These are phyloP conservation scores for Pelargonium fulgidum DNA, from an alignment of 441 rosid genomes.

Conservation along the genomic window DNA sequence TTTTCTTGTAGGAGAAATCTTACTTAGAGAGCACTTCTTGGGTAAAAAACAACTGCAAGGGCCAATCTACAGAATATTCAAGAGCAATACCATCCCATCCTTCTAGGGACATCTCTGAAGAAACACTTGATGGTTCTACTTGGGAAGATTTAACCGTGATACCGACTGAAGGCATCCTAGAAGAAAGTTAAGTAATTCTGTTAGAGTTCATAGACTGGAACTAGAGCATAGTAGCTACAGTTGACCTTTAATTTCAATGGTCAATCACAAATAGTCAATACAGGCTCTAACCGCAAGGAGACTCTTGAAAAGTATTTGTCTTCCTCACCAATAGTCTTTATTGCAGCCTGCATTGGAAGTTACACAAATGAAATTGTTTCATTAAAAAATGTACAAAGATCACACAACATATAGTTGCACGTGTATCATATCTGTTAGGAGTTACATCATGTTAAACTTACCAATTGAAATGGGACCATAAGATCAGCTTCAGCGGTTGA, in stretches of 20 bases:
- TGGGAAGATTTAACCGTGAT: slow-evolving; percentile 62
- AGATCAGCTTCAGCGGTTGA: slow-evolving; percentile 98
- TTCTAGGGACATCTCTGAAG: slow-evolving; percentile 58
- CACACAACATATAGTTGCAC: slow-evolving; percentile 14
- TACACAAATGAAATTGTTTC: slow-evolving; percentile 19
- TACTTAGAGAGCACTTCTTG: slow-evolving; percentile 96
- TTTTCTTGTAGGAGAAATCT: slow-evolving; percentile 22
- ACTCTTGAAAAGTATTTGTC: slow-evolving; percentile 85
- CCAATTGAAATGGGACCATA: slow-evolving; percentile 91
- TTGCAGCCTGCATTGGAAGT: slow-evolving; percentile 65
- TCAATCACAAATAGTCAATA: slow-evolving; percentile 8
- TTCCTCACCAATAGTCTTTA: slow-evolving; percentile 87
- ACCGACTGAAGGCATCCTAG: slow-evolving; percentile 90
- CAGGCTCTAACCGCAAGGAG: slow-evolving; percentile 57
- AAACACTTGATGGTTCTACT: slow-evolving; percentile 42
- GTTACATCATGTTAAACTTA: slow-evolving; percentile 33
- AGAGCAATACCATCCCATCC: slow-evolving; percentile 97
- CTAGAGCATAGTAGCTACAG: slow-evolving; percentile 17
- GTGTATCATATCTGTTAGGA: slow-evolving; percentile 11
- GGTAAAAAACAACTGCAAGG: slow-evolving; percentile 83
- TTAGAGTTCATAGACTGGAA: not conserved
- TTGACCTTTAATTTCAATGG: slow-evolving; percentile 13
- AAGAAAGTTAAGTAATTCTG: slow-evolving; percentile 5
- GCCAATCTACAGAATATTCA: slow-evolving; percentile 95
- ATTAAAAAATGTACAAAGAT: slow-evolving; percentile 15